A percentile compares a stretch with the other conserved stretches of the same genome.
These are phyloP conservation scores for Anacardium occidentale DNA, from an alignment of 345 rosid species.

Conservation along the genomic window DNA sequence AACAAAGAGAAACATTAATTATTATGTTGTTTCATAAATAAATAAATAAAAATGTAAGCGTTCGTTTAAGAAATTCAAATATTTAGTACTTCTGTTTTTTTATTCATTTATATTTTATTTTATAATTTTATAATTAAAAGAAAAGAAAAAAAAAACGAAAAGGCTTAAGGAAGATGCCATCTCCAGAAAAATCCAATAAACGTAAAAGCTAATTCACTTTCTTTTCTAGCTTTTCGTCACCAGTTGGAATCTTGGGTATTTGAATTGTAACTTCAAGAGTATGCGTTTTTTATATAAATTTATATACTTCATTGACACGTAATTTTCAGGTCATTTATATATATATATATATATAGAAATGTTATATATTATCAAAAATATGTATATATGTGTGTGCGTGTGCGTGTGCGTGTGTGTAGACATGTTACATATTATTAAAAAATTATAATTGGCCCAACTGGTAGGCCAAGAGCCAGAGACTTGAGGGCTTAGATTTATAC, in stretches of 20 bases:
- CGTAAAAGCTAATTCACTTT: slow-evolving; percentile 8
- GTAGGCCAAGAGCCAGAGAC: slow-evolving; percentile 31
- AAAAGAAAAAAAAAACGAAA: background rate
- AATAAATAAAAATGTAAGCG: background rate
- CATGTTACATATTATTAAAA: too few relatives aligned
- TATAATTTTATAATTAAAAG: background rate
- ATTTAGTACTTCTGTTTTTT: background rate
- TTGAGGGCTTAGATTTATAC: background rate
- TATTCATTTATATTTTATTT: too few relatives aligned
- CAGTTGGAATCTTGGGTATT: slow-evolving; percentile 32
- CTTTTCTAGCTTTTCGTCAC: background rate
- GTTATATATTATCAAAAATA: too few relatives aligned
- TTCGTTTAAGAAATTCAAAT: background rate
- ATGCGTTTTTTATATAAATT: slow-evolving; percentile 7
- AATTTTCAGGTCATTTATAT: slow-evolving; percentile 6
- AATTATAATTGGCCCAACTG: slow-evolving; percentile 18
- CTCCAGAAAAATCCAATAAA: slow-evolving; percentile 14
- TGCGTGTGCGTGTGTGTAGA: too few relatives aligned
- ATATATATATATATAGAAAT: too few relatives aligned
- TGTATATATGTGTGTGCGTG: too few relatives aligned
- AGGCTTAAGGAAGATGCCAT: slow-evolving; percentile 7
- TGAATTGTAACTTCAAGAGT: slow-evolving; percentile 11
- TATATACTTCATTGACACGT: slow-evolving; percentile 3
- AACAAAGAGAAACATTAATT: too few relatives aligned
- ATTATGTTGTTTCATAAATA: background rate